These are phyloP conservation scores for Krasilnikovozyma curviuscula DNA, from an alignment of 768 basidiomycete genomes.

Conservation along the genomic window DNA sequence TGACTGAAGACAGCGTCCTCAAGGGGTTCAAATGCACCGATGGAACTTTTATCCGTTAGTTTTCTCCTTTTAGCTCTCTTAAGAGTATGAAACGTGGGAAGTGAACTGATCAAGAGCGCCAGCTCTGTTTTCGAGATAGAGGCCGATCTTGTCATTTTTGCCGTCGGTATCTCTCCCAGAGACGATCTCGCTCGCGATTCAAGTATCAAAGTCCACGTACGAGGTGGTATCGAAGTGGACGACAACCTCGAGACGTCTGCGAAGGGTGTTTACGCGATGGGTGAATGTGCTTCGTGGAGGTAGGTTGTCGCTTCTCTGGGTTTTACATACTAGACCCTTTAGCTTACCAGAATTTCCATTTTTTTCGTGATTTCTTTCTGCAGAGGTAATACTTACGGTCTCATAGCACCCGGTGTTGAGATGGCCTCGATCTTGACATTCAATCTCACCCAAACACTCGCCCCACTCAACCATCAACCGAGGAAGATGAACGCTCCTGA, in stretches of 20 bases:
- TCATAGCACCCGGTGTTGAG: slow-evolving; percentile 41
- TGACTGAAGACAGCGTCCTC: slow-evolving; percentile 26
- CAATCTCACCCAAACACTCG: slow-evolving; percentile 44
- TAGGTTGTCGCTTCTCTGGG: too few species aligned
- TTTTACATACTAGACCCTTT: too few species aligned
- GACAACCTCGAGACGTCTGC: slow-evolving; percentile 41
- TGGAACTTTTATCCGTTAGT: slow-evolving; percentile 27
- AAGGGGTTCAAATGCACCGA: slow-evolving; percentile 36
- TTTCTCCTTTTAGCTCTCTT: too few species aligned
- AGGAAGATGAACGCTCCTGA: slow-evolving; percentile 44
- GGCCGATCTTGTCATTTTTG: slow-evolving; percentile 42
- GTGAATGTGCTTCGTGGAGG: slow-evolving; percentile 54
- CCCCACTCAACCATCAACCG: slow-evolving; percentile 27
- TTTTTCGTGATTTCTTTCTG: too few species aligned
- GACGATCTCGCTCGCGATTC: slow-evolving; percentile 42
- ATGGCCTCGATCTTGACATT: slow-evolving; percentile 59
- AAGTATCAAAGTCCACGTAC: slow-evolving; percentile 35
- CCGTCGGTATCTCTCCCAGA: slow-evolving; percentile 50
- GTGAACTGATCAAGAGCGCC: too few species aligned
- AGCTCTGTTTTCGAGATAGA: too few species aligned
- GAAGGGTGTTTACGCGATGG: slow-evolving; percentile 48
- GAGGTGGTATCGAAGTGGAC: slow-evolving; percentile 42
- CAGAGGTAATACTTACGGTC: too few species aligned
- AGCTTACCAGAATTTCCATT: too few species aligned
- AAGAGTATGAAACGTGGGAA: too few species aligned